Base-by-base conservation (phyloP, 2,329 filamentous ascomycete species). In the Neurospora sp. region DNA sequence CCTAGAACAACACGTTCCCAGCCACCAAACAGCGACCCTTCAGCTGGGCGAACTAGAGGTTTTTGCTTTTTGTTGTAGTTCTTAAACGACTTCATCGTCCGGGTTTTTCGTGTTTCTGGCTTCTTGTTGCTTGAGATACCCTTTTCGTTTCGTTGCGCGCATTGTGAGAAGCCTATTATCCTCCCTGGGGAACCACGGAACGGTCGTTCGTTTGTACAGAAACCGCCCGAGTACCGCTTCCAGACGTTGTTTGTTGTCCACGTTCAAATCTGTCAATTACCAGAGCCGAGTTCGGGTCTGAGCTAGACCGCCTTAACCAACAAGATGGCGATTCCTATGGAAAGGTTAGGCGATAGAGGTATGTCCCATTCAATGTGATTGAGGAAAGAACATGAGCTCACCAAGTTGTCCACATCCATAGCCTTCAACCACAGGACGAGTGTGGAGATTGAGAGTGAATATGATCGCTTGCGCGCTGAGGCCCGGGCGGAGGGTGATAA, bases 401-500 rank as follows among this genome's bases (percentile, higher is more conserved):
- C 36, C 23, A 12, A 23, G n/a, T 40, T 40, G 41, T 19, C 23
- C n/a, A 52, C 37, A 36, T 17, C n/a, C 65, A 19, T 78, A 94
- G 92, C 91, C 80, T 92, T 95, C 83, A 92, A 90, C 80, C 90
- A 93, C 79, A 85, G 85, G 71, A 84, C 89, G 74, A 88, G 87
- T 77, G 83, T 83, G 74, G 86, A 89, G 71, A 84, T 88, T 69
- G 94, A 98, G 83, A 88, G 86, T 75, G 94, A 98, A 82, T 98
- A 98, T 81, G 94, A 98, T 79, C 91, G 92, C 69, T 87, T 98
- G 65, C 92, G 96, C 77, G 89, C 91, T 75, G 86, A 94, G 19
- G 96, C 95, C 19, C 89, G 92, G 73, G 85, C 89, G 76, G 94
- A 97, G 84, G 92, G 91, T 70, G 83, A 85, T 68, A 92, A 96